phyloP scores from a whole-genome alignment of 2,329 filamentous ascomycete species.

The Phyllosticta citrichinensis region DNA sequence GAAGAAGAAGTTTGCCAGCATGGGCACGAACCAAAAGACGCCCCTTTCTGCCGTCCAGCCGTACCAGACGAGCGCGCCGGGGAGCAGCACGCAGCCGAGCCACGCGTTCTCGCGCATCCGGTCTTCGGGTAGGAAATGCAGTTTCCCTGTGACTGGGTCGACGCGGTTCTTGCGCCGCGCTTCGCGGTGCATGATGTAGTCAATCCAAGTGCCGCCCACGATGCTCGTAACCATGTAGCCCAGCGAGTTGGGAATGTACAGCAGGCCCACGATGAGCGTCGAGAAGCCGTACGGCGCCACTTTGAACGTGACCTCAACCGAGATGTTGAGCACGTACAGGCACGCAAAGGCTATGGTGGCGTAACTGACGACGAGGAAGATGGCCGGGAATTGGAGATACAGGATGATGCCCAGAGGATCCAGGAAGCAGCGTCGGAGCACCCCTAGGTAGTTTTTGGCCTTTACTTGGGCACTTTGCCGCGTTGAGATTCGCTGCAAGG shows the following conservation, averaged over 20 bases:
- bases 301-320: slow-evolving; percentile 26
- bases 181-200: slow-evolving; percentile 31
- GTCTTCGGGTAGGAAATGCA: slow-evolving; percentile 27
- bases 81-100: slow-evolving; percentile 27
- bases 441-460: slow-evolving; percentile 20
- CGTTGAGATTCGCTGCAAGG: slow-evolving; percentile 21
- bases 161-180: slow-evolving; percentile 26
- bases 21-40: slow-evolving; percentile 24
- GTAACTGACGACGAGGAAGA: slow-evolving; percentile 30
- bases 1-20: slow-evolving; percentile 33
- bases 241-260: slow-evolving; percentile 28
- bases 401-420: slow-evolving; percentile 29
- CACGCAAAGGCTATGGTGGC: slow-evolving; percentile 30
- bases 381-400: slow-evolving; percentile 29
- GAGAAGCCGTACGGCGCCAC: slow-evolving; percentile 24
- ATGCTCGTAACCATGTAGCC: slow-evolving; percentile 27
- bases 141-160: slow-evolving; percentile 24
- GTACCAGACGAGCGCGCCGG: slow-evolving; percentile 27
- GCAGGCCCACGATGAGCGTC: slow-evolving; percentile 27
- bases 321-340: slow-evolving; percentile 32
- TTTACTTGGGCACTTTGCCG: slow-evolving; percentile 24
- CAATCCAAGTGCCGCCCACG: slow-evolving; percentile 31
- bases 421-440: slow-evolving; percentile 27
- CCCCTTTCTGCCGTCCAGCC: slow-evolving; percentile 27
- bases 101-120: slow-evolving; percentile 33